Base-by-base conservation (phyloP, 2,329 filamentous ascomycete genomes). In the Clarireedia monteithiana region DNA sequence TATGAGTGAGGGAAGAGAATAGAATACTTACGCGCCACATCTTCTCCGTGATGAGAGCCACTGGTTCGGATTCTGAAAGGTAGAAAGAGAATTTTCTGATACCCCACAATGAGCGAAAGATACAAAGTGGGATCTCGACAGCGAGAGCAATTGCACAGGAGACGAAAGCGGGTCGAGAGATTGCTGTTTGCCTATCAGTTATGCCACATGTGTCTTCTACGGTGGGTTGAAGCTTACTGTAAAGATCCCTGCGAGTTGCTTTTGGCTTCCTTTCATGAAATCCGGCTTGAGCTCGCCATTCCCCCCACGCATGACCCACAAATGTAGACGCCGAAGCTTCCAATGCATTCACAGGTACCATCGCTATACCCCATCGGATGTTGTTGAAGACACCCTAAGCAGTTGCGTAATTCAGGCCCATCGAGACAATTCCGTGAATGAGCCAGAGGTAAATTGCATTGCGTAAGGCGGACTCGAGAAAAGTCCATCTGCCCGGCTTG, bases 351-450 rank as follows among this genome's bases (percentile, higher is more conserved):
- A 0, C 82, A 0, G 85, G 85, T 0, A 89, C 84, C 85, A 89
- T 90, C 30, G 89, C 73, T 0, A 89, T 72, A 0, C 85, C 86
- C 85, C 85, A 89, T 14, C 85, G 77, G 44, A 89, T 89, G 0
- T 84, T 89, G 55, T 80, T 86, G 71, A 90, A 90, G 9, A 89
- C 74, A 1, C 84, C 82, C 85, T 85, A 90, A 0, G 85, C 84
- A 0, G 85, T 89, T 0, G 84, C 82, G 66, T 89, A 89, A 6
- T 81, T 77, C 0, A 73, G 69, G 0, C 85, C 84, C 57, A 89
- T 73, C 0, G 77, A 71, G 0, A 89, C 77, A 17, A 90, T 85
- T 4, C 77, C 81, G 52, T 72, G 77, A 0, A 89, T 77, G 0
- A 89, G 74, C 85, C 85, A 89, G 0, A 89, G 77, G 58, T 89